Evolutionary conservation across 1,139 yeast species (phyloP).

Genomic region (Candida frijolesensis): DNA sequence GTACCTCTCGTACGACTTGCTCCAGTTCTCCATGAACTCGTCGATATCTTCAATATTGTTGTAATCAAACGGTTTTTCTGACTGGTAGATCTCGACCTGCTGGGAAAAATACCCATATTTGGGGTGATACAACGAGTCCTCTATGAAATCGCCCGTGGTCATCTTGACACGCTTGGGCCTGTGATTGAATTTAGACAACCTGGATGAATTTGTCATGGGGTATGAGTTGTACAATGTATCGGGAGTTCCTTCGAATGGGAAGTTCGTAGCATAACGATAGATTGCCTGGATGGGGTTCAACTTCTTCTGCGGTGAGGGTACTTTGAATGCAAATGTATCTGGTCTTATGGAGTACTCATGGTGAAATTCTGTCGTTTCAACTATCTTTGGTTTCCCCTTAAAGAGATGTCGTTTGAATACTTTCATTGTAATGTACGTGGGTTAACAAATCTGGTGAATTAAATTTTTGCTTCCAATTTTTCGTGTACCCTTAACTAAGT

Average conservation of each 20-base stretch:
- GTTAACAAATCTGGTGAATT: too few species aligned
- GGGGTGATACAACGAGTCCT: constrained; percentile 82
- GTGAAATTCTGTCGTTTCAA: constrained; percentile 29
- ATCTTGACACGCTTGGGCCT: constrained; percentile 70
- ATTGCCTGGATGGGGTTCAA: constrained; percentile 41
- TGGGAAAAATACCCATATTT: constrained; percentile 79
- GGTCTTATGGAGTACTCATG: constrained; percentile 53
- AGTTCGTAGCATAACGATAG: constrained; percentile 46
- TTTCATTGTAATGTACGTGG: neutral
- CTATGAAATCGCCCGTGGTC: constrained; percentile 78
- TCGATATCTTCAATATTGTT: constrained; percentile 62
- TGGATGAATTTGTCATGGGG: constrained; percentile 46
- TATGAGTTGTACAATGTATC: constrained; percentile 43
- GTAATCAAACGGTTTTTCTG: constrained; percentile 62
- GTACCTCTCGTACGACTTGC: constrained; percentile 61
- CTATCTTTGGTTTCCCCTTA: constrained; percentile 18
- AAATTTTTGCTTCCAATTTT: too few species aligned
- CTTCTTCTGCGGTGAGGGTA: constrained; percentile 28
- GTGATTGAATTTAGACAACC: constrained; percentile 43
- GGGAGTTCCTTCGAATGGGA: constrained; percentile 45
- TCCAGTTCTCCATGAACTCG: constrained; percentile 72
- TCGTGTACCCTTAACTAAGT: too few species aligned
- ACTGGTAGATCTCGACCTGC: constrained; percentile 76
- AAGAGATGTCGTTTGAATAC: constrained; percentile 10
- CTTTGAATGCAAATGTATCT: constrained; percentile 51